These are phyloP conservation scores for Pythium apleroticum DNA, from an alignment of 352 stramenopile species.

Conservation along the genomic window DNA sequence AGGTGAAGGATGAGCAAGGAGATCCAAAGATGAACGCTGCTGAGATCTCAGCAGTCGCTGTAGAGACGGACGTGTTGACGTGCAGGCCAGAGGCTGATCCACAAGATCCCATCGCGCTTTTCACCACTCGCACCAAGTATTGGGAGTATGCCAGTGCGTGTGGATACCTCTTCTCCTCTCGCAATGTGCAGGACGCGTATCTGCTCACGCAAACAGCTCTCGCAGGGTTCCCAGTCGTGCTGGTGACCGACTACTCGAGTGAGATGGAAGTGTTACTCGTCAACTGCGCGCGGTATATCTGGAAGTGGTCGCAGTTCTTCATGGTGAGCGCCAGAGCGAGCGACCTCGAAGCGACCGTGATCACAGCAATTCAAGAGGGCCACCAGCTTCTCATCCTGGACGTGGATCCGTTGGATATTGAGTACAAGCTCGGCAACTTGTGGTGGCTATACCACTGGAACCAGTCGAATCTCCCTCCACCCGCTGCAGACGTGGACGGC, in stretches of 20 bases:
- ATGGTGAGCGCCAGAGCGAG: conserved; percentile 38
- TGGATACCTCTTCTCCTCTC: conserved; percentile 41
- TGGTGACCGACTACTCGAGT: conserved; percentile 43
- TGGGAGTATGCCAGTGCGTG: conserved; percentile 35
- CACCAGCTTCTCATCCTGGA: conserved; percentile 64
- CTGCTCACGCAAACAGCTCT: conserved; percentile 35
- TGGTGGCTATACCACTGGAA: conserved; percentile 38
- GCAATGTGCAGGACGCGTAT: conserved; percentile 42
- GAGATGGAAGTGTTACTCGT: conserved; percentile 50
- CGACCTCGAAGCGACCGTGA: conserved; percentile 39
- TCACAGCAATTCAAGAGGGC: conserved; percentile 38
- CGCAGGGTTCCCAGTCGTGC: conserved; percentile 32
- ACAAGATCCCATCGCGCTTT: conserved; percentile 6
- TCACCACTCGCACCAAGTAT: background rate
- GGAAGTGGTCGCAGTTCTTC: conserved; percentile 44
- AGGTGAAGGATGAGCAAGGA: background rate
- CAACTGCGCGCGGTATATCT: conserved; percentile 36
- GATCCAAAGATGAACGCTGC: background rate
- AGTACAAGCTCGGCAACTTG: conserved; percentile 22
- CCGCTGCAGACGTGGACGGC: background rate
- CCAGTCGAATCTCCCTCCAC: background rate
- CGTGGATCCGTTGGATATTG: conserved; percentile 41
- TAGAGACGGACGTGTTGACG: background rate
- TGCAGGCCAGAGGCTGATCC: background rate
- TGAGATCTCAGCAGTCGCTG: background rate